These are phyloP conservation scores for Neostapfia colusana DNA, from an alignment of 176 grass and related monocot species.

Conservation along the genomic window DNA sequence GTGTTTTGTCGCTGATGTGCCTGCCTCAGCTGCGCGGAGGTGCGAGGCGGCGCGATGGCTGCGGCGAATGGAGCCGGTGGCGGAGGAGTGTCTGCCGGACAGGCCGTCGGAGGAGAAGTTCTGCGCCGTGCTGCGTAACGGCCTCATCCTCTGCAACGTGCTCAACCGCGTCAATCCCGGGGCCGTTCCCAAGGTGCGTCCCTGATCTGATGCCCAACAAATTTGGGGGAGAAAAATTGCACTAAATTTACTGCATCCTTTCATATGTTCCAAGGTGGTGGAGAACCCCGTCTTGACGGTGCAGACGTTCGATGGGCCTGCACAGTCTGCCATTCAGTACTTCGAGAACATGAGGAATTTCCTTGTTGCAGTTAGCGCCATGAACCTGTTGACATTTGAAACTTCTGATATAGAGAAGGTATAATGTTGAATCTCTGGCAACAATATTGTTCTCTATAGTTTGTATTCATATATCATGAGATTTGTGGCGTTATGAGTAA, in stretches of 20 bases:
- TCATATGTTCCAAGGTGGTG: conserved; percentile 49
- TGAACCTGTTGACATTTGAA: conserved; percentile 84
- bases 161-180: conserved; percentile 82
- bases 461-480: neutral
- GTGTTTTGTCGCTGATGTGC: neutral
- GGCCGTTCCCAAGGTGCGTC: conserved; percentile 66
- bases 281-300: conserved; percentile 62
- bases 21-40: conserved; percentile 53
- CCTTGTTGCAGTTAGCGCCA: conserved; percentile 66
- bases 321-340: conserved; percentile 83
- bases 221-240: neutral
- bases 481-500: neutral
- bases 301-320: conserved; percentile 65
- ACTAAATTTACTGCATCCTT: neutral
- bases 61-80: conserved; percentile 56
- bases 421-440: neutral
- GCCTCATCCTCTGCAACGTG: conserved; percentile 76
- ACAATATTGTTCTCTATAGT: neutral
- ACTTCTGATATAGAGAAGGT: conserved; percentile 86
- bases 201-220: neutral
- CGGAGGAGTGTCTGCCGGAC: conserved; percentile 49
- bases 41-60: conserved; percentile 74
- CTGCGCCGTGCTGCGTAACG: conserved; percentile 63
- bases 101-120: conserved; percentile 68
- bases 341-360: conserved; percentile 94